Percentiles rank a stretch among this genome's conserved stretches.
Conservation (phyloP, 148 eudicot genomes). For the Camellia granthamiana region DNA sequence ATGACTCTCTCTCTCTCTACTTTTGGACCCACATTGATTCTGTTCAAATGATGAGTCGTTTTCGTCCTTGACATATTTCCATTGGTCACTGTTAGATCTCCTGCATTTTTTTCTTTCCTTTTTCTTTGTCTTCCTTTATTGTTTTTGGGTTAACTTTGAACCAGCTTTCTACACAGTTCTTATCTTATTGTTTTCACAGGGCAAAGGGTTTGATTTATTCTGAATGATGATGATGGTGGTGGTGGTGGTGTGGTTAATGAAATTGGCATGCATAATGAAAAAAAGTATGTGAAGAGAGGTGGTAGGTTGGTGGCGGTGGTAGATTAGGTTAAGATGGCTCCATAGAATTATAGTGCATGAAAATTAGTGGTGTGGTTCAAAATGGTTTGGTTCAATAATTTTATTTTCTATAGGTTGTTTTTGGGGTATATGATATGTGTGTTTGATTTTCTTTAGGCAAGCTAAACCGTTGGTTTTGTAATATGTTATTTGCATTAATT, state of each 20-base stretch:
- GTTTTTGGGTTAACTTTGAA: background rate
- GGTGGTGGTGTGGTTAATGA: background rate
- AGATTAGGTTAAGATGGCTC: background rate
- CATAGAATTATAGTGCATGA: too few species aligned
- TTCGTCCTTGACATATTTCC: conserved; percentile 19
- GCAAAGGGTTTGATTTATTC: conserved; percentile 4
- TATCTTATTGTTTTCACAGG: background rate
- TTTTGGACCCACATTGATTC: conserved; percentile 18
- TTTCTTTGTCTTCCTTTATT: background rate
- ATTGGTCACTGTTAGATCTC: conserved; percentile 17
- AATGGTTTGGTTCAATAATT: too few species aligned
- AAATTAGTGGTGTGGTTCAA: too few species aligned
- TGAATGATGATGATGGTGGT: background rate
- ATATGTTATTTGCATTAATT: too few species aligned
- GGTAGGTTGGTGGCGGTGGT: background rate
- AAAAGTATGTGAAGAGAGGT: background rate
- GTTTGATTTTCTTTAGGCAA: too few species aligned
- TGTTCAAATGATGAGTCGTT: conserved; percentile 25
- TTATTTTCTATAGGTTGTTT: too few species aligned
- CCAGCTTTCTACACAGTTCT: conserved; percentile 2
- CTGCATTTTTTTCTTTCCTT: background rate
- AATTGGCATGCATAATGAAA: background rate
- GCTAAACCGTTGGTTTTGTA: too few species aligned
- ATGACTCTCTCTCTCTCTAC: conserved; percentile 5
- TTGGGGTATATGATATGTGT: background rate